phyloP scores from a whole-genome alignment of 2,329 filamentous ascomycete genomes.

The Botrytis medusae region DNA sequence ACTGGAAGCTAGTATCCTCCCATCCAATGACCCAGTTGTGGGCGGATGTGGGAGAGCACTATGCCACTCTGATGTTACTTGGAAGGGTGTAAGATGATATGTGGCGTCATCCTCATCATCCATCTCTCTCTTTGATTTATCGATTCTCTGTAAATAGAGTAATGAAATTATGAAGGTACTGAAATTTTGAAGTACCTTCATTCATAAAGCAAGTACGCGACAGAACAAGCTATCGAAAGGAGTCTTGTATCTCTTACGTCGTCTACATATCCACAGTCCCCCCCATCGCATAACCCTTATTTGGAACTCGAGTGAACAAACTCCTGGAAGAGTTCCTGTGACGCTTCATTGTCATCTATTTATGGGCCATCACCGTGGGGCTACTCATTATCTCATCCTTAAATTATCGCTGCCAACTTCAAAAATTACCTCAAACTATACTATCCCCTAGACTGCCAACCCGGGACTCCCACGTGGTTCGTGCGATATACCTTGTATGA shows the following conservation, averaged over 20 bases:
- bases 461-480: no score
- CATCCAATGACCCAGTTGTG: no score
- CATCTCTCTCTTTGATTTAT: background rate
- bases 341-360: background rate
- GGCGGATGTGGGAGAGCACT: background rate
- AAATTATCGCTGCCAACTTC: background rate
- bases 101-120: rapidly evolving
- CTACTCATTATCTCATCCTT: background rate
- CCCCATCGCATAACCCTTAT: no score
- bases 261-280: background rate
- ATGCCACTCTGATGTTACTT: background rate
- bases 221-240: background rate
- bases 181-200: no score
- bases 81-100: background rate
- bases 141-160: background rate
- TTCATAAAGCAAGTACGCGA: background rate
- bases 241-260: background rate
- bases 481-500: no score
- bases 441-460: no score
- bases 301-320: background rate
- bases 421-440: background rate
- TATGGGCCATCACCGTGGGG: rapidly evolving
- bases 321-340: no score
- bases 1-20: background rate
- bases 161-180: no score